phyloP scores from a whole-genome alignment of 1,139 yeast species.

The Debaryomycetaceae sp. region DNA sequence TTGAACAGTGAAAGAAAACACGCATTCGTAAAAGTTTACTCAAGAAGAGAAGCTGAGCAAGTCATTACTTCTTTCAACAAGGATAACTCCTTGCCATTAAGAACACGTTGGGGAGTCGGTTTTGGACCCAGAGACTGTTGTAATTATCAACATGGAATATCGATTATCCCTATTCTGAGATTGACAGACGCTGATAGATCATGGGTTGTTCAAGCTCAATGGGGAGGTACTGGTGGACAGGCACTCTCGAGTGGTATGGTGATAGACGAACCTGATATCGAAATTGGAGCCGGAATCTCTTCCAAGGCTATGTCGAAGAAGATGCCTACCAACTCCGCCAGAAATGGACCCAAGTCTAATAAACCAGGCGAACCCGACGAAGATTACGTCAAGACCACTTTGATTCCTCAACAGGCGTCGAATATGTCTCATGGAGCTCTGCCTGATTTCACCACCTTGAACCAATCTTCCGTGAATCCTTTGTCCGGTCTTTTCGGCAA shows the following conservation, averaged over 20 bases:
- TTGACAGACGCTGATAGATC: slow-evolving; percentile 89
- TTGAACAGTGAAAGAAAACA: slow-evolving; percentile 86
- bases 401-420: slow-evolving; percentile 22
- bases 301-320: slow-evolving; percentile 87
- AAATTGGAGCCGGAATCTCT: slow-evolving; percentile 90
- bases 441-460: slow-evolving; percentile 34
- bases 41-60: slow-evolving; percentile 89
- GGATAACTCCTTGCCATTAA: slow-evolving; percentile 52
- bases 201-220: slow-evolving; percentile 88
- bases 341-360: slow-evolving; percentile 82
- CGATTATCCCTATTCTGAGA: slow-evolving; percentile 80
- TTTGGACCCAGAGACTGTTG: slow-evolving; percentile 98
- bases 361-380: slow-evolving; percentile 59
- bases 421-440: slow-evolving; percentile 27
- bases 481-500: slow-evolving; percentile 48
- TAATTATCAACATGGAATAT: slow-evolving; percentile 86
- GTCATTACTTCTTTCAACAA: slow-evolving; percentile 57
- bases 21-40: slow-evolving; percentile 94
- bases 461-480: slow-evolving; percentile 44
- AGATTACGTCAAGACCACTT: slow-evolving; percentile 38
- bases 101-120: slow-evolving; percentile 98
- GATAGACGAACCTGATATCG: slow-evolving; percentile 96
- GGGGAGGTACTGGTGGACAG: slow-evolving; percentile 96
- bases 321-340: slow-evolving; percentile 84
- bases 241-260: slow-evolving; percentile 80